phyloP scores from a whole-genome alignment of 257 asterid genomes.

The Ballota nigra region DNA sequence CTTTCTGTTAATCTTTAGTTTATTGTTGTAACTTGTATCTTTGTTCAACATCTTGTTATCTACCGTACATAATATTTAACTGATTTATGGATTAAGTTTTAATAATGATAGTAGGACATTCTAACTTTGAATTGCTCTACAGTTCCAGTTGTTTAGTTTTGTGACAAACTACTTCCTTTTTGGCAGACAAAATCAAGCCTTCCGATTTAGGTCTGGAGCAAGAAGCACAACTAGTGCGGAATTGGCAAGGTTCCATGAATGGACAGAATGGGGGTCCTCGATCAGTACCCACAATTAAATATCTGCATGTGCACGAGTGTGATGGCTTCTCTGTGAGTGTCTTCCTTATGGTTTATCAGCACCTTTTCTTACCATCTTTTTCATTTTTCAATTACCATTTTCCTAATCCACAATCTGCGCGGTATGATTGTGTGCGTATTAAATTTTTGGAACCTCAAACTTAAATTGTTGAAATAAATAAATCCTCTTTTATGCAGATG shows the following conservation, averaged over 20 bases:
- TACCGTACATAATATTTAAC: not conserved
- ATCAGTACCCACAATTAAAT: constrained; percentile 63
- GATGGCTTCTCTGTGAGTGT: constrained; percentile 86
- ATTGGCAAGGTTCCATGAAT: constrained; percentile 56
- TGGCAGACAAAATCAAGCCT: constrained; percentile 93
- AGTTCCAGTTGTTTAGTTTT: not conserved
- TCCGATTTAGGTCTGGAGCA: constrained; percentile 98
- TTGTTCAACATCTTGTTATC: constrained; percentile 4
- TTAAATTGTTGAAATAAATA: constrained; percentile 19
- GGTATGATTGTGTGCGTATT: constrained; percentile 5
- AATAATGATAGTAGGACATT: not conserved
- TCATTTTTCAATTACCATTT: not conserved
- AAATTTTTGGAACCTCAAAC: constrained; percentile 8
- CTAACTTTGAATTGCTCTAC: constrained; percentile 22
- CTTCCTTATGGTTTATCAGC: constrained; percentile 13
- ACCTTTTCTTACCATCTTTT: not conserved
- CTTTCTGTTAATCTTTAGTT: not conserved
- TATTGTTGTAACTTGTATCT: not conserved
- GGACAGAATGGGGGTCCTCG: constrained; percentile 54
- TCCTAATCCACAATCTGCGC: not conserved
- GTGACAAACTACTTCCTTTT: constrained; percentile 27
- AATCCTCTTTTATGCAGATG: constrained; percentile 53
- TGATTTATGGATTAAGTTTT: constrained; percentile 8
- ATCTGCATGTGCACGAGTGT: constrained; percentile 85
- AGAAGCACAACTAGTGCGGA: constrained; percentile 83